Conservation (phyloP, 2,329 filamentous ascomycete species). For the Ophiosphaerella herpotricha region DNA sequence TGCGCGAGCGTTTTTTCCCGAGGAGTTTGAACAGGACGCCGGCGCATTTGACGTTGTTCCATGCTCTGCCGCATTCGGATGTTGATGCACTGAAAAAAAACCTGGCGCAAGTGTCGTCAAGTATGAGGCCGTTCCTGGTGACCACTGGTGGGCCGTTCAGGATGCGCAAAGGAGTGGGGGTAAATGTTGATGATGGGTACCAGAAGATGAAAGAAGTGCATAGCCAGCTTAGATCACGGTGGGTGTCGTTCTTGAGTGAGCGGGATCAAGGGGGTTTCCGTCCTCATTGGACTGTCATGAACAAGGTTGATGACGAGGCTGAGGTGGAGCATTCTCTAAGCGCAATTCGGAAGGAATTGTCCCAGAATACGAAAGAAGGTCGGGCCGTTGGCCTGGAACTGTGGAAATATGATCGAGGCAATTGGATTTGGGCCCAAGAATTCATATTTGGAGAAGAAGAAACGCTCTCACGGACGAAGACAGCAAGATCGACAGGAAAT, state of each 20-base stretch:
- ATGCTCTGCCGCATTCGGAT: slow-evolving; percentile 50
- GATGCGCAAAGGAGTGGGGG: slow-evolving; percentile 49
- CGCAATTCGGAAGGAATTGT: slow-evolving; percentile 39
- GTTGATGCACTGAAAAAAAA: slow-evolving; percentile 41
- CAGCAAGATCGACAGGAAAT: not conserved
- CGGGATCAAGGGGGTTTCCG: slow-evolving; percentile 49
- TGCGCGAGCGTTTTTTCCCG: slow-evolving; percentile 50
- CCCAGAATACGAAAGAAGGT: slow-evolving; percentile 38
- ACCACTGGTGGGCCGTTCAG: slow-evolving; percentile 47
- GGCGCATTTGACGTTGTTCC: slow-evolving; percentile 53
- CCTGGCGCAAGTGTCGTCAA: slow-evolving; percentile 33
- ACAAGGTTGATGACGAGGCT: slow-evolving; percentile 51
- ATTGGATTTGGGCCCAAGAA: slow-evolving; percentile 46
- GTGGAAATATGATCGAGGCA: slow-evolving; percentile 50
- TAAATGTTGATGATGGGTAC: slow-evolving; percentile 42
- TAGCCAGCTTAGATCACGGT: slow-evolving; percentile 39
- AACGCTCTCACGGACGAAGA: not conserved
- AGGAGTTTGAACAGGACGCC: slow-evolving; percentile 49
- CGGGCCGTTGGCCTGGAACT: slow-evolving; percentile 46
- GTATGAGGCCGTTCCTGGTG: slow-evolving; percentile 44
- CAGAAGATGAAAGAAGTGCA: slow-evolving; percentile 43
- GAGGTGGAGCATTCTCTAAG: slow-evolving; percentile 45
- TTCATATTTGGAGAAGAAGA: slow-evolving; percentile 40
- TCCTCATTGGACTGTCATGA: slow-evolving; percentile 55
- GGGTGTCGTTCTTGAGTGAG: slow-evolving; percentile 47